These are phyloP conservation scores for Cordia subcordata DNA, from an alignment of 257 asterid genomes.

Conservation along the genomic window DNA sequence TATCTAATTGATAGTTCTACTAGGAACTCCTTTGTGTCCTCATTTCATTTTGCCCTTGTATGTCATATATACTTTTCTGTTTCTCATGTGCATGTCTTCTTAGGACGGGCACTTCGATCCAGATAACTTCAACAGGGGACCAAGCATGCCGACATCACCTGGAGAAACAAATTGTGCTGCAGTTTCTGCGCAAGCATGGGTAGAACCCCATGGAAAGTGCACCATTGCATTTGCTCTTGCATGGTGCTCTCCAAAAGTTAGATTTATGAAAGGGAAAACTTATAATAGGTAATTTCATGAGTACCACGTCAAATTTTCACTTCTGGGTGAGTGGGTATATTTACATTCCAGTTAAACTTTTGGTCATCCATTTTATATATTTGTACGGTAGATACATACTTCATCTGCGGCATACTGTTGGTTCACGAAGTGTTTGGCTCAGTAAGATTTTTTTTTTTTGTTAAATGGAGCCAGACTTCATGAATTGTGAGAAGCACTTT, in stretches of 20 bases:
- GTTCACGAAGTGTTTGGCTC: too few relatives aligned
- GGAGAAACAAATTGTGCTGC: conserved; percentile 96
- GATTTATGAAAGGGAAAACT: conserved; percentile 89
- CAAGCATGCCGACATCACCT: conserved; percentile 82
- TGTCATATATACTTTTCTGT: too few relatives aligned
- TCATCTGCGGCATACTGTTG: too few relatives aligned
- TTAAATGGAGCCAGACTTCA: too few relatives aligned
- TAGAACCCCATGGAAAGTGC: conserved; percentile 95
- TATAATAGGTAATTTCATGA: conserved; percentile 60
- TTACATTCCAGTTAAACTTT: neutral
- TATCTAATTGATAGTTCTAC: neutral
- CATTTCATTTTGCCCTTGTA: too few relatives aligned
- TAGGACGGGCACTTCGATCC: conserved; percentile 92
- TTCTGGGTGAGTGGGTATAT: conserved; percentile 1
- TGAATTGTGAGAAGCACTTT: too few relatives aligned
- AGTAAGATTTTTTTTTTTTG: too few relatives aligned
- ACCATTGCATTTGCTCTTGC: conserved; percentile 85
- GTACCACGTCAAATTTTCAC: conserved; percentile 4
- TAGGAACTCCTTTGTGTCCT: too few relatives aligned
- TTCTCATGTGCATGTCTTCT: neutral
- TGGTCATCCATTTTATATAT: too few relatives aligned
- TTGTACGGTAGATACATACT: too few relatives aligned
- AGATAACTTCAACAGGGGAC: conserved; percentile 69
- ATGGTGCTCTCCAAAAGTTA: conserved; percentile 96
- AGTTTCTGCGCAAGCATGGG: conserved; percentile 97